These are phyloP conservation scores for Geotrichum histeridarum DNA, from an alignment of 1,139 yeast genomes.

Conservation along the genomic window DNA sequence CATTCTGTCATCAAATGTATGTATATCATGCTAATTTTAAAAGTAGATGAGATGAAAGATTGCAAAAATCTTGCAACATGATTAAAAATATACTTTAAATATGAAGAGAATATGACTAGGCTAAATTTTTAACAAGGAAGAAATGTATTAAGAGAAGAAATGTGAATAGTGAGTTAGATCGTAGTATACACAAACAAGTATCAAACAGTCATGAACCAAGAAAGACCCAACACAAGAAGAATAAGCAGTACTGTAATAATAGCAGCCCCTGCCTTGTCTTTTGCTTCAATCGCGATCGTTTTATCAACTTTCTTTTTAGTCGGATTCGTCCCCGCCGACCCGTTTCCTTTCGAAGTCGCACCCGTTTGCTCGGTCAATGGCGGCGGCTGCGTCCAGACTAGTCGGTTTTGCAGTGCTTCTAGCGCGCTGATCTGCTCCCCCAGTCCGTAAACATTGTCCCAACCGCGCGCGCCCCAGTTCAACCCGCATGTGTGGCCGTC, in stretches of 20 bases:
- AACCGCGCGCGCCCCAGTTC: slow-evolving; percentile 63
- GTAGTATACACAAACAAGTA: no score
- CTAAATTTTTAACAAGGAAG: no score
- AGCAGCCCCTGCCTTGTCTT: slow-evolving; percentile 84
- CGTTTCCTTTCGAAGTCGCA: slow-evolving; percentile 42
- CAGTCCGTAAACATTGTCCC: slow-evolving; percentile 77
- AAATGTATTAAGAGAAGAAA: no score
- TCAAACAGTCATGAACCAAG: slow-evolving; percentile 34
- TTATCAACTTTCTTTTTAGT: slow-evolving; percentile 13
- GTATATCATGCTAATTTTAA: background rate
- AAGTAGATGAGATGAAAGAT: background rate
- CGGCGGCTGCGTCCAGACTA: slow-evolving; percentile 39
- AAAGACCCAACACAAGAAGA: slow-evolving; percentile 56
- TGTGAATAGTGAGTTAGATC: no score
- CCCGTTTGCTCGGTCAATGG: slow-evolving; percentile 38
- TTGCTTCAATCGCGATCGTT: slow-evolving; percentile 27
- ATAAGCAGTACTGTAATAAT: slow-evolving; percentile 71
- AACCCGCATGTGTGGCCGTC: slow-evolving; percentile 90
- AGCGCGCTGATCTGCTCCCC: slow-evolving; percentile 92
- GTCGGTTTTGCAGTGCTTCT: slow-evolving; percentile 61
- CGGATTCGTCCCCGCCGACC: slow-evolving; percentile 32
- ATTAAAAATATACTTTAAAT: no score
- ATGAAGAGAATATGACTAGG: no score
- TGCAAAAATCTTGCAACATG: no score
- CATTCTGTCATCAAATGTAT: background rate